phyloP scores from a whole-genome alignment of 2,329 filamentous ascomycete genomes.

The Cordyceps cateniannulata region DNA sequence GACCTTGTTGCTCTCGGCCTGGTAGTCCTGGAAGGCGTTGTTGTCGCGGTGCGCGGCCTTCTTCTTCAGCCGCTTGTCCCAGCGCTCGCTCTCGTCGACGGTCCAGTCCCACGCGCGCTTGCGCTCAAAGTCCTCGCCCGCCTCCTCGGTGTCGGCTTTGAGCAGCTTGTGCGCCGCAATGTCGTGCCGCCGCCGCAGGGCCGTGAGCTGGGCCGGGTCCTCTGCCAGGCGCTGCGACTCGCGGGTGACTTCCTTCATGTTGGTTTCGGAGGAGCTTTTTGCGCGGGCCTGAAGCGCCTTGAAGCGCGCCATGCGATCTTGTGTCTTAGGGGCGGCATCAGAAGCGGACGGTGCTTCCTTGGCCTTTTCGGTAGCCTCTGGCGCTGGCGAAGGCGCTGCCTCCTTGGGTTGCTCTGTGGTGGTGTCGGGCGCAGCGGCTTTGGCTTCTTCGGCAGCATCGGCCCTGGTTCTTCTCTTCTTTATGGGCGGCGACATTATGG shows the following conservation, averaged over 20 bases:
- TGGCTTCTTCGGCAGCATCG: constrained; percentile 14
- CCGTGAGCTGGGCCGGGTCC: constrained; percentile 69
- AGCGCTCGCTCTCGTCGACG: constrained; percentile 84
- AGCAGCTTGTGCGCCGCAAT: constrained; percentile 88
- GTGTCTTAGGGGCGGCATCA: constrained; percentile 37
- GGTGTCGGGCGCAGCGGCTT: constrained; percentile 14
- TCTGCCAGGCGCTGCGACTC: constrained; percentile 75
- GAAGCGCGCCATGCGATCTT: constrained; percentile 74
- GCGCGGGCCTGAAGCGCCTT: constrained; percentile 79
- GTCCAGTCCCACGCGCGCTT: constrained; percentile 99
- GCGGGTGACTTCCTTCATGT: constrained; percentile 75
- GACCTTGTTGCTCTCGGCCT: constrained; percentile 79
- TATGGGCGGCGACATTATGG: constrained; percentile 32
- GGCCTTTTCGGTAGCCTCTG: constrained; percentile 14
- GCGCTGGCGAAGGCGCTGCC: neutral
- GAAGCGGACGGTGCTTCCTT: neutral
- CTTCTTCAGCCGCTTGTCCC: constrained; percentile 87
- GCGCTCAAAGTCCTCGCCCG: constrained; percentile 89
- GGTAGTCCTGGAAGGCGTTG: constrained; percentile 85
- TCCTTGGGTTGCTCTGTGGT: constrained; percentile 15
- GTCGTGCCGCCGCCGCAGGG: constrained; percentile 78
- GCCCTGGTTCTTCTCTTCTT: constrained; percentile 38
- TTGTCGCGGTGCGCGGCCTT: constrained; percentile 75
- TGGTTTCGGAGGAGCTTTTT: constrained; percentile 63
- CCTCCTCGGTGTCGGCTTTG: constrained; percentile 81